A percentile compares a stretch with the other conserved stretches of the same genome.
Evolutionary conservation across 2,329 filamentous ascomycete genomes (phyloP).

Genomic region (Cladosporium phlei): DNA sequence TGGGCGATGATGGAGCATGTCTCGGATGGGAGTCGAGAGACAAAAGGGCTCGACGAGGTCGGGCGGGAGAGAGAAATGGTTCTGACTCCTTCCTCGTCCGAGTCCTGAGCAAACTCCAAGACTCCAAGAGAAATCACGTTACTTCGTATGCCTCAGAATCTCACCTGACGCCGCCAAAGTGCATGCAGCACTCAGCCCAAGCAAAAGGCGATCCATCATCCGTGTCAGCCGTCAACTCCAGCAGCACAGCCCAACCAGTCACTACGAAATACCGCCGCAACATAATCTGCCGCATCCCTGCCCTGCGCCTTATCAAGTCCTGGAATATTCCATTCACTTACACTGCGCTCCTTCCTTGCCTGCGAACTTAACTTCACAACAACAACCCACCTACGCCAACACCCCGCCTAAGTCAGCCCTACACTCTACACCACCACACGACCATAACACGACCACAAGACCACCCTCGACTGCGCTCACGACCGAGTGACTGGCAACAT

Average conservation of each 20-base stretch:
- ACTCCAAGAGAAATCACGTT: neutral
- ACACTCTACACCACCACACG: neutral
- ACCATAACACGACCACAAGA: neutral
- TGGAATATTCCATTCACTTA: no score
- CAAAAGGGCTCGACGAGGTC: neutral
- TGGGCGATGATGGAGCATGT: constrained; percentile 4
- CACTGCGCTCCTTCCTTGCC: no score
- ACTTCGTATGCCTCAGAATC: neutral
- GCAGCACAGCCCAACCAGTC: no score
- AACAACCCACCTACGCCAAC: no score
- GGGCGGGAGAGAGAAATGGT: no score
- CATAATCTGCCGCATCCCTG: no score
- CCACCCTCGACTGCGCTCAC: neutral
- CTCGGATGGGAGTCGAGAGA: neutral
- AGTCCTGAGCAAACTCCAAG: neutral
- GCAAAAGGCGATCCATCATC: no score
- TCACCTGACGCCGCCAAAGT: neutral
- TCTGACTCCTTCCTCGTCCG: neutral
- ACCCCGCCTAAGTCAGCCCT: no score
- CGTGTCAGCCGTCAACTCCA: no score
- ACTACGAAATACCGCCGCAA: no score
- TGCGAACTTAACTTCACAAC: no score
- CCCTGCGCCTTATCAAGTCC: no score
- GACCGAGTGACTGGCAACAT: neutral
- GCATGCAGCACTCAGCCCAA: neutral